Percentiles rank a stretch among this genome's conserved stretches.
phyloP scores from a whole-genome alignment of 2,329 filamentous ascomycete species.

The Aspergillus ruber region DNA sequence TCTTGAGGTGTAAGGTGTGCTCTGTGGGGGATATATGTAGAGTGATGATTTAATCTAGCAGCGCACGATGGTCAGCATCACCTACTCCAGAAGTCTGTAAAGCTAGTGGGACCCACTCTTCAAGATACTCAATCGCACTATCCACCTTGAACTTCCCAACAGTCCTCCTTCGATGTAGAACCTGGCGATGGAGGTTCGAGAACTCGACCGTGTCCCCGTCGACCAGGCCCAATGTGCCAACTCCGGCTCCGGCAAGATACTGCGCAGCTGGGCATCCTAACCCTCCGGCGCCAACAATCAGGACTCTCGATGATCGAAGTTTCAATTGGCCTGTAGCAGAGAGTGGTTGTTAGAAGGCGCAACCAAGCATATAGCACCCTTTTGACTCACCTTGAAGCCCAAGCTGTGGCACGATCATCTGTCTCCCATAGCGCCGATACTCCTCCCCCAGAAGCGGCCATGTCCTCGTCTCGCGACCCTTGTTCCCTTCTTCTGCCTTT shows the following conservation, averaged over 20 bases:
- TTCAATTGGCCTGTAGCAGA: conserved; percentile 61
- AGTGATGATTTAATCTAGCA: conserved; percentile 63
- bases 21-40: conserved; percentile 57
- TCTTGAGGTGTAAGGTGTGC: conserved; percentile 63
- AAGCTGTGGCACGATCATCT: conserved; percentile 80
- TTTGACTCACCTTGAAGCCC: conserved; percentile 61
- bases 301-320: conserved; percentile 62
- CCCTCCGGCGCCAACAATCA: conserved; percentile 82
- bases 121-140: conserved; percentile 60
- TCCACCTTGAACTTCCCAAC: conserved; percentile 75
- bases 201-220: conserved; percentile 83
- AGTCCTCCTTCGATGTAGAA: conserved; percentile 66
- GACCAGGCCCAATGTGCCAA: conserved; percentile 74
- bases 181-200: conserved; percentile 89
- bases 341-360: neutral
- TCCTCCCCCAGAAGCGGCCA: conserved; percentile 69
- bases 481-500: conserved; percentile 1
- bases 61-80: neutral
- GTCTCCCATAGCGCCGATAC: conserved; percentile 80
- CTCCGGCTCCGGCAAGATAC: conserved; percentile 86
- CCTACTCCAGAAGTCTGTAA: too few relatives aligned
- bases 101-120: conserved; percentile 38
- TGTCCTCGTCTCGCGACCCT: conserved; percentile 20
- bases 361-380: too few relatives aligned
- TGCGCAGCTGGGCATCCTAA: conserved; percentile 85